These are phyloP conservation scores for Rhinocladiella similis DNA, from an alignment of 2,329 filamentous ascomycete genomes.

Conservation along the genomic window DNA sequence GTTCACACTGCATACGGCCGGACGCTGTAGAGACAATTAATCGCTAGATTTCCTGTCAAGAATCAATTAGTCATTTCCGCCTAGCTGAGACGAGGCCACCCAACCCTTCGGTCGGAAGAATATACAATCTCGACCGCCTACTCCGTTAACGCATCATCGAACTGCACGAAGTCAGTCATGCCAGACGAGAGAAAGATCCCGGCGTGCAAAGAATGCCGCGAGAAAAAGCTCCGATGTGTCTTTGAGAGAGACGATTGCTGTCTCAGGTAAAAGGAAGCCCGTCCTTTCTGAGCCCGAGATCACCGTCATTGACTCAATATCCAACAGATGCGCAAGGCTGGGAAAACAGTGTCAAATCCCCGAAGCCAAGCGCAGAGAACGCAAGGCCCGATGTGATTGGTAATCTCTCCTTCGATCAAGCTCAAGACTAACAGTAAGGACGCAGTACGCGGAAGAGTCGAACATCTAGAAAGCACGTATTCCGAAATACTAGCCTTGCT, in stretches of 20 bases:
- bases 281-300: neutral
- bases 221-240: constrained; percentile 19
- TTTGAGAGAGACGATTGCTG: constrained; percentile 8
- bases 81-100: neutral
- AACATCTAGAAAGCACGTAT: constrained; percentile 20
- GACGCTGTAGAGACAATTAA: neutral
- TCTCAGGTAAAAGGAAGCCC: constrained; percentile 7
- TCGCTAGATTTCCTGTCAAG: neutral
- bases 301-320: neutral
- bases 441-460: constrained; percentile 17
- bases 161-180: neutral
- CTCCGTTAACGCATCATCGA: neutral
- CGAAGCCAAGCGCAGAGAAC: constrained; percentile 20
- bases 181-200: constrained; percentile 16
- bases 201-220: constrained; percentile 15
- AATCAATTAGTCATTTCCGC: no score
- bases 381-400: constrained; percentile 12
- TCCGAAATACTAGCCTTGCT: constrained; percentile 17
- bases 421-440: neutral
- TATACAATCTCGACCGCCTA: neutral
- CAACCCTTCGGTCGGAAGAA: neutral
- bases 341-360: constrained; percentile 16
- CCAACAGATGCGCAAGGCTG: constrained; percentile 11
- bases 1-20: neutral
- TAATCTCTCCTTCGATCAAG: neutral